Conservation (phyloP, 176 grass and related monocot species). For the Triticum monococcum region DNA sequence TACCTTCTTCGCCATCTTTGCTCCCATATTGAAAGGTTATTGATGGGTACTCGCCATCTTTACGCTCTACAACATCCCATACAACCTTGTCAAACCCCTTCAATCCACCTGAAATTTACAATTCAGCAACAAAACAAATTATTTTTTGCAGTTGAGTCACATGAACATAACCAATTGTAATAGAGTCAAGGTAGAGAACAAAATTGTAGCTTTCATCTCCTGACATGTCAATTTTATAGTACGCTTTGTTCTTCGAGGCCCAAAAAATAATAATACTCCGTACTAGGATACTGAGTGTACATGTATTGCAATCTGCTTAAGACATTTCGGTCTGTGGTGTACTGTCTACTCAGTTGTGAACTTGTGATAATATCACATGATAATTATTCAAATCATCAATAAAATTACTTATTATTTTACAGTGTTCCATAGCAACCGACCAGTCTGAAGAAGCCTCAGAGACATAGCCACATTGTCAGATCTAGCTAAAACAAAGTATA, state of each 20-base stretch:
- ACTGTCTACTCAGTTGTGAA: not conserved
- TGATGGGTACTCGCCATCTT: slow-evolving; percentile 59
- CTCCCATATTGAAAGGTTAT: slow-evolving; percentile 75
- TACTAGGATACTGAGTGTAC: not conserved
- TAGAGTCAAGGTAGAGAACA: not conserved
- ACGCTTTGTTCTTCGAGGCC: not conserved
- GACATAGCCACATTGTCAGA: not conserved
- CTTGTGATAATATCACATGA: not conserved
- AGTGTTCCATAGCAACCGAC: not conserved
- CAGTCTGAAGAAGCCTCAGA: not conserved
- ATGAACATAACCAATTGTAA: not conserved
- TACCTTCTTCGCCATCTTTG: slow-evolving; percentile 92
- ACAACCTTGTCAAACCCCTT: slow-evolving; percentile 87
- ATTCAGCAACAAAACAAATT: not conserved
- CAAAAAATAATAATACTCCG: not conserved
- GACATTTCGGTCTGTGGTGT: not conserved
- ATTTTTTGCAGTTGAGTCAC: not conserved
- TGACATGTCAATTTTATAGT: not conserved
- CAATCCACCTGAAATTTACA: slow-evolving; percentile 55
- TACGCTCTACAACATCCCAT: slow-evolving; percentile 71
- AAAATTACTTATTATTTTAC: not conserved
- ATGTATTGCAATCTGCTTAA: not conserved
- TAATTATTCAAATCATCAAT: not conserved
- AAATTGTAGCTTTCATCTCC: not conserved
- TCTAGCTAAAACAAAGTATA: slow-evolving; percentile 4